phyloP scores from a whole-genome alignment of 352 stramenopile genomes.

The Globisporangium mamillatum region DNA sequence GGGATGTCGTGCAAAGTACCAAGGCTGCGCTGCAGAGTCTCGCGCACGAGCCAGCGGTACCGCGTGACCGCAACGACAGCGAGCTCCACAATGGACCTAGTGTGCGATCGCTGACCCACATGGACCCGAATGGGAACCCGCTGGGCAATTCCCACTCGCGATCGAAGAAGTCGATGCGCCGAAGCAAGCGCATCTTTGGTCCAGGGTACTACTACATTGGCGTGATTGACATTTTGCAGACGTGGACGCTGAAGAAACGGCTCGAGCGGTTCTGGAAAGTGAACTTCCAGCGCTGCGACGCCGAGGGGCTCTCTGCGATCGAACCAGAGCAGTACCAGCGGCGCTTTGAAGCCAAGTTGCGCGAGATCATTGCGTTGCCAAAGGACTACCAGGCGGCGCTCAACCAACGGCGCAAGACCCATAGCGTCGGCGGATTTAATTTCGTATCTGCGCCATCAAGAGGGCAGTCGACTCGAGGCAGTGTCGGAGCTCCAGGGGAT shows the following conservation, averaged over 20 bases:
- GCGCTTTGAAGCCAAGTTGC: constrained; percentile 81
- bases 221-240: constrained; percentile 90
- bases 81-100: not conserved
- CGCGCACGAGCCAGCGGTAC: not conserved
- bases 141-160: constrained; percentile 22
- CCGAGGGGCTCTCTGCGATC: constrained; percentile 81
- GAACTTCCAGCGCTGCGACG: constrained; percentile 58
- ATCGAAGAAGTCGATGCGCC: constrained; percentile 51
- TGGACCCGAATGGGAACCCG: constrained; percentile 19
- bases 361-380: constrained; percentile 76
- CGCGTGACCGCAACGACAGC: constrained; percentile 10
- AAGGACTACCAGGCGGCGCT: constrained; percentile 36
- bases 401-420: constrained; percentile 4
- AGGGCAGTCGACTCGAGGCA: not conserved
- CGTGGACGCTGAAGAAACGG: constrained; percentile 81
- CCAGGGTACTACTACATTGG: constrained; percentile 89
- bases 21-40: constrained; percentile 2
- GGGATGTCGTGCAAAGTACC: not conserved
- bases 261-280: constrained; percentile 86
- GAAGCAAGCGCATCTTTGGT: constrained; percentile 77
- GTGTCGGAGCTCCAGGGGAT: not conserved
- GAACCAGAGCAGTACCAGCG: constrained; percentile 69
- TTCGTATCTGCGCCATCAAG: not conserved
- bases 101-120: constrained; percentile 13
- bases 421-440: constrained; percentile 2